A percentile compares a stretch with the other conserved stretches of the same genome.
These are phyloP conservation scores for Kitagawia praeruptora DNA, from an alignment of 129 eudicot species.

Conservation along the genomic window DNA sequence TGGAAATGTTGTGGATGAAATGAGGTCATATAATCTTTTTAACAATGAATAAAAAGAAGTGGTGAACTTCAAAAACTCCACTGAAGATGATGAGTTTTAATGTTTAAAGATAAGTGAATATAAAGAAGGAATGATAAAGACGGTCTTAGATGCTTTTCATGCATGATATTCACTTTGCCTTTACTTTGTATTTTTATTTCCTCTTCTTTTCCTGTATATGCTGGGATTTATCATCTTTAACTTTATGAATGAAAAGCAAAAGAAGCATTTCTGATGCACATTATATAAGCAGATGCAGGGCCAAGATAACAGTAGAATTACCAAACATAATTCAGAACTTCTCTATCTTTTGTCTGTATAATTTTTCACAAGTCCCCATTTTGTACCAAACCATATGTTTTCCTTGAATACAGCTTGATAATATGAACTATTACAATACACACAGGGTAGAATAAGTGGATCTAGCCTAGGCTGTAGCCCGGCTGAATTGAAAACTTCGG, in stretches of 20 bases:
- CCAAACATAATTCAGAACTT: not conserved
- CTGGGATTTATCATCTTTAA: conserved; percentile 53
- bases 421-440: not conserved
- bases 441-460: not conserved
- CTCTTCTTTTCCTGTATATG: conserved; percentile 21
- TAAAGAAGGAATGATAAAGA: conserved; percentile 9
- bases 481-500: no score
- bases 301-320: conserved; percentile 19
- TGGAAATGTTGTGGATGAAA: conserved; percentile 15
- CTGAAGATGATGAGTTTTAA: conserved; percentile 6
- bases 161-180: conserved; percentile 24
- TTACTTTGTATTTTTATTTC: not conserved
- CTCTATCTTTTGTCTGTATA: not conserved
- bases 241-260: conserved; percentile 55
- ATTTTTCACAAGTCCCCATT: conserved; percentile 4
- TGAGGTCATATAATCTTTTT: conserved; percentile 13
- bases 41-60: conserved; percentile 2
- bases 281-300: conserved; percentile 35
- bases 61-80: conserved; percentile 7
- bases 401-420: not conserved
- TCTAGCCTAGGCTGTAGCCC: no score
- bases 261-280: conserved; percentile 37
- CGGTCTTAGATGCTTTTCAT: conserved; percentile 18
- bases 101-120: not conserved
- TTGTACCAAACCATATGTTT: not conserved